Evolutionary conservation across 1,284 basidiomycete species (phyloP).

Genomic region (Pascua guehoae): DNA sequence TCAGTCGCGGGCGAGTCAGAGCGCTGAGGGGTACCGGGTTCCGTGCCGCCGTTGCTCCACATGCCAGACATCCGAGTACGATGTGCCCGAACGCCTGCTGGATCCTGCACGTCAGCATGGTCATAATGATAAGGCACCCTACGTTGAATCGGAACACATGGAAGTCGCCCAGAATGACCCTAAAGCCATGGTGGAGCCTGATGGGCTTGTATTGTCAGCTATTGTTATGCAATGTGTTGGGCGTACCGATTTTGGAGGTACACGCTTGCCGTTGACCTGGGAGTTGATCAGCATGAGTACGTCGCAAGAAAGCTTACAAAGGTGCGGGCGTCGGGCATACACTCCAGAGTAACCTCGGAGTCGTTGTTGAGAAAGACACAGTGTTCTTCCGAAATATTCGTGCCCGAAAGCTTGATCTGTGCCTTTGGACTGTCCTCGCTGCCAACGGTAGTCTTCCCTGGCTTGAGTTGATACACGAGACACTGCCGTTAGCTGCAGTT

Average conservation of each 20-base stretch:
- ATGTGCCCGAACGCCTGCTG: constrained; percentile 86
- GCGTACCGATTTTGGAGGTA: constrained; percentile 66
- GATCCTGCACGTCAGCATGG: constrained; percentile 44
- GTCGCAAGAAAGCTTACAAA: constrained; percentile 19
- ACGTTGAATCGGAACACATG: constrained; percentile 98
- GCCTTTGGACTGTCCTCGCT: constrained; percentile 74
- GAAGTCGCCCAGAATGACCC: constrained; percentile 93
- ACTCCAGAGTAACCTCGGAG: constrained; percentile 76
- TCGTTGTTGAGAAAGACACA: constrained; percentile 85
- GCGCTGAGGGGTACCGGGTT: constrained; percentile 53
- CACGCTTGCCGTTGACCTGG: constrained; percentile 87
- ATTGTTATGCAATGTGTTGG: not conserved
- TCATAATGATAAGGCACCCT: not conserved
- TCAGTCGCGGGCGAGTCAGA: constrained; percentile 50
- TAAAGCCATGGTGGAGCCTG: constrained; percentile 70
- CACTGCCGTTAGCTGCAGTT: constrained; percentile 48
- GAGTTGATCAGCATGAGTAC: not conserved
- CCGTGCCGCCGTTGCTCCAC: constrained; percentile 6
- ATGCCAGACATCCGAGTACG: constrained; percentile 17
- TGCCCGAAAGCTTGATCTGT: constrained; percentile 89
- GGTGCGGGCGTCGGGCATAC: constrained; percentile 74
- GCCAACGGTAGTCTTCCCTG: constrained; percentile 79
- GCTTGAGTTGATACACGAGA: constrained; percentile 90
- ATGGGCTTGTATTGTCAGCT: constrained; percentile 25
- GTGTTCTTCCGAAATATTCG: constrained; percentile 86